A percentile compares a stretch with the other conserved stretches of the same genome.
Evolutionary conservation across 345 rosid species (phyloP).

Genomic region (Firmiana major): DNA sequence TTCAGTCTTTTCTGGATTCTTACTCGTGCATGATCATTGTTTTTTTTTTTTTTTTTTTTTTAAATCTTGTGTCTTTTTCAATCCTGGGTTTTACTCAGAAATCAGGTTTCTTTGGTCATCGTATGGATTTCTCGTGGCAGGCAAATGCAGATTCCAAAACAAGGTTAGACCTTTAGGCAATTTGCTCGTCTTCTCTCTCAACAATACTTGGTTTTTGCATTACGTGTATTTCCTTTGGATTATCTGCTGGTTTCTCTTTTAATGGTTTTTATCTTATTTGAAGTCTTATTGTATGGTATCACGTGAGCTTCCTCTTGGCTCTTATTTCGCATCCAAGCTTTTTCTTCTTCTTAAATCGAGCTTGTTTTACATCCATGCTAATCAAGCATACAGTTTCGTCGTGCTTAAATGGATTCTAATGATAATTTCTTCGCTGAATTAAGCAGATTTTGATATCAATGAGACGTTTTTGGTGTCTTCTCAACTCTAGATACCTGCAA

Average conservation of each 20-base stretch:
- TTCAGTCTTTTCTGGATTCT: conserved; percentile 11
- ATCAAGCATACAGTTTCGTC: neutral
- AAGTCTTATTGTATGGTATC: neutral
- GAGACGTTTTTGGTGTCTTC: neutral
- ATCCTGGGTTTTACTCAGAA: neutral
- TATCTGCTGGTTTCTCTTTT: neutral
- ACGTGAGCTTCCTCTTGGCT: neutral
- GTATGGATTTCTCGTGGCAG: neutral
- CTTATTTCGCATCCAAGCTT: neutral
- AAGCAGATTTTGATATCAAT: conserved; percentile 7
- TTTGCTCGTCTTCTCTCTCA: neutral
- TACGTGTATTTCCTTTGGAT: neutral
- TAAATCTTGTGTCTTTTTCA: neutral
- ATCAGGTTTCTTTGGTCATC: conserved; percentile 2
- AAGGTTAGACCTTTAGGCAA: conserved; percentile 9
- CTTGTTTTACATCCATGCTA: neutral
- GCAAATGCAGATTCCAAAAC: conserved; percentile 6
- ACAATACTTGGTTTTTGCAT: neutral
- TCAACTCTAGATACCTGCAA: neutral
- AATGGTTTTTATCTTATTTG: neutral
- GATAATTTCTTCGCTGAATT: neutral
- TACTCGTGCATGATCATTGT: conserved; percentile 8
- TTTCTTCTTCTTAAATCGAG: neutral
- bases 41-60: neutral
- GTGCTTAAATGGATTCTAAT: conserved; percentile 4